Conservation (phyloP, 2,329 filamentous ascomycete genomes). For the Myriosclerotinia curreyana region DNA sequence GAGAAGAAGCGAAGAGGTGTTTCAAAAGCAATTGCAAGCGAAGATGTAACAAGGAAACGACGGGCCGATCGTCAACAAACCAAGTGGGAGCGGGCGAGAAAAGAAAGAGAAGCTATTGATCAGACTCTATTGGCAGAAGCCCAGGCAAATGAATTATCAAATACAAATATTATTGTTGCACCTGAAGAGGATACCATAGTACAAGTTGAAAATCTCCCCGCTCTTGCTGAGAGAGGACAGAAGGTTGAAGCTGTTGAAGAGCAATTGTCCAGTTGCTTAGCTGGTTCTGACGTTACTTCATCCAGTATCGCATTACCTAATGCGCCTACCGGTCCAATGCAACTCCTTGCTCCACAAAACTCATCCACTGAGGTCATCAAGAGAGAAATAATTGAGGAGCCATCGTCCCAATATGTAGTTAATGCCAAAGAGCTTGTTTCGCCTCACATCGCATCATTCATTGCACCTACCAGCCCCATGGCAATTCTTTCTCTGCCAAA, state of each 20-base stretch:
- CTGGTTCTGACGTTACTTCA: neutral
- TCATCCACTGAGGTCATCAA: constrained; percentile 7
- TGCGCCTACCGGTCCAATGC: constrained; percentile 36
- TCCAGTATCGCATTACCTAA: neutral
- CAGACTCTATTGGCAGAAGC: constrained; percentile 59
- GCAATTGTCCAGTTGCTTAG: neutral
- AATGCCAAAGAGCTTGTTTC: constrained; percentile 34
- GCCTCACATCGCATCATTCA: constrained; percentile 24
- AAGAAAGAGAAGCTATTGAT: constrained; percentile 80
- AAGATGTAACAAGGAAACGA: constrained; percentile 73
- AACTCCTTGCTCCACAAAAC: constrained; percentile 55
- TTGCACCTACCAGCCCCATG: constrained; percentile 33
- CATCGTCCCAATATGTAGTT: neutral
- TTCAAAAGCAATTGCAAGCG: constrained; percentile 67
- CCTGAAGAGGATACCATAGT: neutral
- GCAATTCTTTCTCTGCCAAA: constrained; percentile 56
- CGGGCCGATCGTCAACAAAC: constrained; percentile 77
- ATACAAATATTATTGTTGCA: neutral
- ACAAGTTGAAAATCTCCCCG: constrained; percentile 1
- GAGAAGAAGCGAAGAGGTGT: constrained; percentile 71
- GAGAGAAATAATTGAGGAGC: neutral
- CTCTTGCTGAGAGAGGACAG: neutral
- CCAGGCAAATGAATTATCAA: constrained; percentile 3
- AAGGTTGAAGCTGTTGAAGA: neutral
- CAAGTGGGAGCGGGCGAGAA: constrained; percentile 88